These are phyloP conservation scores for Copromyces sp. DNA, from an alignment of 495 filamentous ascomycete genomes.

Conservation along the genomic window DNA sequence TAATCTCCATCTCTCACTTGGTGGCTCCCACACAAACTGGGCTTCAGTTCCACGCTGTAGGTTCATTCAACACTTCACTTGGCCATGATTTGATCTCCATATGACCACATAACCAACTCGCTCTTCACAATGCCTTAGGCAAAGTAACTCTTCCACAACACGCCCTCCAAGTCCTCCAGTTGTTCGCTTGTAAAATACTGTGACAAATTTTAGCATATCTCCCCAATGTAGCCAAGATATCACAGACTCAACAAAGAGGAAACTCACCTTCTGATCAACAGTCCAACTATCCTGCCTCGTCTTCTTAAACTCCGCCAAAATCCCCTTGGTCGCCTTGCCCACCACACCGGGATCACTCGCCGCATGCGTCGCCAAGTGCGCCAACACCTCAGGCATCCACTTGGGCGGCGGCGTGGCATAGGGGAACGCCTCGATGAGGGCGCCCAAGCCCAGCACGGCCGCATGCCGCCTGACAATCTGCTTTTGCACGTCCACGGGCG, in stretches of 20 bases:
- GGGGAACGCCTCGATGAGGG: slow-evolving; percentile 91
- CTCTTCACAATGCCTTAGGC: slow-evolving; percentile 40
- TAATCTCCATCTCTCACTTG: background rate
- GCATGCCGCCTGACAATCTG: slow-evolving; percentile 78
- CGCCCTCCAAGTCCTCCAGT: slow-evolving; percentile 88
- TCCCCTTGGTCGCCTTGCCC: slow-evolving; percentile 93
- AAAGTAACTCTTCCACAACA: slow-evolving; percentile 99
- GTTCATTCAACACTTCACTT: background rate
- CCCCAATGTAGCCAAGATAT: background rate
- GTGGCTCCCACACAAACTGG: background rate
- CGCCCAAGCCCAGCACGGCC: slow-evolving; percentile 84
- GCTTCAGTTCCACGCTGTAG: background rate
- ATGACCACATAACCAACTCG: background rate
- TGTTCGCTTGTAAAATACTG: slow-evolving; percentile 90
- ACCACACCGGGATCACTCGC: slow-evolving; percentile 86
- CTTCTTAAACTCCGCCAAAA: slow-evolving; percentile 97
- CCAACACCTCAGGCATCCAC: slow-evolving; percentile 92
- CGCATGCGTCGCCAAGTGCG: slow-evolving; percentile 72
- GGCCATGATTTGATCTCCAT: background rate
- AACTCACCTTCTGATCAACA: slow-evolving; percentile 84
- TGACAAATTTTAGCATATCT: slow-evolving; percentile 10
- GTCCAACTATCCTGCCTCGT: slow-evolving; percentile 98
- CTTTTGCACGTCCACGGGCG: slow-evolving; percentile 66
- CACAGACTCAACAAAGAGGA: background rate
- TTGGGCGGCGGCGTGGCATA: slow-evolving; percentile 83